phyloP scores from a whole-genome alignment of 805 yeast genomes.

The Wickerhamiella nectarea region DNA sequence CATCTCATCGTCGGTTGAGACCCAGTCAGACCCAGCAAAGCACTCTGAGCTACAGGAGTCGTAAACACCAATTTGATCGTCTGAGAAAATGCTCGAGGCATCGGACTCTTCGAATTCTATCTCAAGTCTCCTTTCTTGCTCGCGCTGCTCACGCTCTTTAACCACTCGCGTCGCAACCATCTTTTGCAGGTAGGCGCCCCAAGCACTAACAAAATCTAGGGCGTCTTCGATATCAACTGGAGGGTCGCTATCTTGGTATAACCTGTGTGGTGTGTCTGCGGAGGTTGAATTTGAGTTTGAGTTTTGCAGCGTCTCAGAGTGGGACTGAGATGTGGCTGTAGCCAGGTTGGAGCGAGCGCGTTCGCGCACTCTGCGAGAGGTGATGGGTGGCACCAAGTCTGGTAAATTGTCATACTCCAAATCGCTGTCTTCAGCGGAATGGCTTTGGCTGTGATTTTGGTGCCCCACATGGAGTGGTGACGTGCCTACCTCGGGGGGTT shows the following conservation, averaged over 20 bases:
- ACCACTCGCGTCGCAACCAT: conserved; percentile 25
- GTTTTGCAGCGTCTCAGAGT: neutral
- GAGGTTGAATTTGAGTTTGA: neutral
- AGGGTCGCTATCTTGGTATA: neutral
- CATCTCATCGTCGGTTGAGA: neutral
- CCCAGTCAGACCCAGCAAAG: conserved; percentile 2
- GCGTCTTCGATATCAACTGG: conserved; percentile 20
- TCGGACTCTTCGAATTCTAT: conserved; percentile 5
- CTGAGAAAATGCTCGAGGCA: conserved; percentile 1
- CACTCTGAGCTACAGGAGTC: conserved; percentile 9
- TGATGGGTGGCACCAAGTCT: conserved; percentile 1
- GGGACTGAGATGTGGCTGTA: neutral
- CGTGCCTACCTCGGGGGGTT: conserved; percentile 4
- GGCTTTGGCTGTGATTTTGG: neutral
- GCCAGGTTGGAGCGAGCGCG: neutral
- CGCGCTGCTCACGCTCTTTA: conserved; percentile 17
- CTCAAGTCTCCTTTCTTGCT: conserved; percentile 1
- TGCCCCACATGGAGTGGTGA: neutral
- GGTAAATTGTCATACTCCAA: conserved; percentile 5
- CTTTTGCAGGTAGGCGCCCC: conserved; percentile 23
- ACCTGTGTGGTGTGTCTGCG: neutral
- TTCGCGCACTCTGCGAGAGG: neutral
- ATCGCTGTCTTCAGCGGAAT: neutral
- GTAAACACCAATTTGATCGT: neutral
- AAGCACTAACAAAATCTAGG: conserved; percentile 22